Evolutionary conservation across 2,329 filamentous ascomycete genomes (phyloP), one percentile per base, ranked within the genome.

Genomic region (Epichloe coenophiala): DNA sequence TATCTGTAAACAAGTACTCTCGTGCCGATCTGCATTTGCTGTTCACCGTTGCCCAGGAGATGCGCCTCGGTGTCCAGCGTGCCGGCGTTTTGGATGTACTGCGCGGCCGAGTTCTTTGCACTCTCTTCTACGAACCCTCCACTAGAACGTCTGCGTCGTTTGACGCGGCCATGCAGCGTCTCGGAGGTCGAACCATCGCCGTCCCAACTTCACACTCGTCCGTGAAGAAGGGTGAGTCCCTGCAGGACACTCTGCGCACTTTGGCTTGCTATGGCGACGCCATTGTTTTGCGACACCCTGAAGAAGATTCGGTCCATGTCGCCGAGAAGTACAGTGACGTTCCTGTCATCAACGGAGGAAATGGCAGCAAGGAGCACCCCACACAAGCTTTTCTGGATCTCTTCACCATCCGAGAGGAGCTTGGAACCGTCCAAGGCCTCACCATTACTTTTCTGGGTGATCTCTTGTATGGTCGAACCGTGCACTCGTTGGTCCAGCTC

Each of bases 311-410:
- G 54, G 87, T 88, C 27, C 82, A 89, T 48, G 79, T 85, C 47
- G 93, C 91, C 1, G 83, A 85, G 61, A 91, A 90, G 65, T 95
- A 84, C 72, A 89, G 88, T 42, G 82, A 84, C 15, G 88, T 96
- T 1, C 93, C 93, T 1, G 83, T 98, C 62, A 91, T 98, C 75
- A 98, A 98, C 65, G 93, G 89, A 57, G 93, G 93, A 47, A 98
- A 98, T 65, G 93, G 93, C 56, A 89, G 86, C 69, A 83, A 88
- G 60, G 93, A 98, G 72, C 93, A 98, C 70, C 93, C 93, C 1
- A 98, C 93, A 0, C 93, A 98, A 70, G 93, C 93, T 0, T 93
- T 98, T 77, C 75, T 98, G 21, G 93, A 98, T 63, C 83, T 98
- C 52, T 98, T 96, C 75, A 97, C 93, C 50, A 98, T 98, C 63